Evolutionary conservation across 2,329 filamentous ascomycete species (phyloP).

Genomic region (Verticillium nonalfalfae): DNA sequence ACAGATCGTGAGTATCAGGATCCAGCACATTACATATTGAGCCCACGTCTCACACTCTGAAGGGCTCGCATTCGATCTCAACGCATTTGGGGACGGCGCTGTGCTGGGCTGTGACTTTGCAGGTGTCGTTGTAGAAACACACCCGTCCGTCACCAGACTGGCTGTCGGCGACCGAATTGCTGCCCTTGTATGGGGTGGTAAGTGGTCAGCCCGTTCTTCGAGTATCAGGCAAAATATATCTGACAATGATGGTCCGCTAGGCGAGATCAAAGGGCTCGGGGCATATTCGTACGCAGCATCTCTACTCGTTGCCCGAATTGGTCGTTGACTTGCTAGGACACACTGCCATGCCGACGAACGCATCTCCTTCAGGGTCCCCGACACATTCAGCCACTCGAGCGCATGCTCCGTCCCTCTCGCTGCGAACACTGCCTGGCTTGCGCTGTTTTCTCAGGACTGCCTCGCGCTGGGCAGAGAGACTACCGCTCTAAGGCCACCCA

Average conservation of each 20-base stretch:
- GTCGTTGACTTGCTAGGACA: background rate
- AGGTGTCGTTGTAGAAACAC: background rate
- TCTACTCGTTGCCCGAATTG: background rate
- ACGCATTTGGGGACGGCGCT: background rate
- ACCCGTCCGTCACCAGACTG: background rate
- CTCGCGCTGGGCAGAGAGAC: background rate
- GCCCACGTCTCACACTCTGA: background rate
- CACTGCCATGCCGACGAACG: background rate
- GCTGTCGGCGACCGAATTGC: background rate
- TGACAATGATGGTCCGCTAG: background rate
- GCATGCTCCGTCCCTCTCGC: background rate
- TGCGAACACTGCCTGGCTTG: background rate
- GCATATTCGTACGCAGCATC: background rate
- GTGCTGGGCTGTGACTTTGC: conserved; percentile 1
- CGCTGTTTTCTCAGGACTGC: background rate
- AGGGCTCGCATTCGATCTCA: background rate
- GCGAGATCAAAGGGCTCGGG: background rate
- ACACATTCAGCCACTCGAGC: background rate
- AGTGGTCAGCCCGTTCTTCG: background rate
- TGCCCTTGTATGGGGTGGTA: background rate
- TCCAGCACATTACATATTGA: background rate
- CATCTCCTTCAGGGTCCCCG: background rate
- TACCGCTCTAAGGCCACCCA: background rate
- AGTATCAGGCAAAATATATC: too few relatives aligned
- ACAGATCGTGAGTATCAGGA: background rate